phyloP scores from a whole-genome alignment of 2,329 filamentous ascomycete species.

The Neofusicoccum kwambonambiense region DNA sequence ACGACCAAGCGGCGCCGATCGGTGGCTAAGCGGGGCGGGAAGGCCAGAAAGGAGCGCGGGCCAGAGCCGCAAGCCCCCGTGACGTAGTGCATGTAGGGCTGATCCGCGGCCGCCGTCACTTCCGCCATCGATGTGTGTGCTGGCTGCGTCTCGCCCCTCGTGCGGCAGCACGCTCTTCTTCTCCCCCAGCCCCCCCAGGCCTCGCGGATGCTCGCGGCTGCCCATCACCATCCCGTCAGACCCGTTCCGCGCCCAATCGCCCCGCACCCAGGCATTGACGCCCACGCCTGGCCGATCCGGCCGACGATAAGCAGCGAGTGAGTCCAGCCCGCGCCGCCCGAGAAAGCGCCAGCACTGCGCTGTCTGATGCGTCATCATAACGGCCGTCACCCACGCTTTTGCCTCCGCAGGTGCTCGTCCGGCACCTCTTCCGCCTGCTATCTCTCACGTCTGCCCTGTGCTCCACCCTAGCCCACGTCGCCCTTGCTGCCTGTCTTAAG shows the following conservation, averaged over 20 bases:
- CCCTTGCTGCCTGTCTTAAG: neutral
- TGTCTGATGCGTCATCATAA: conserved; percentile 7
- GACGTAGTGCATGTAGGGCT: conserved; percentile 13
- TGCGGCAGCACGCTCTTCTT: neutral
- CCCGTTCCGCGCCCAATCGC: neutral
- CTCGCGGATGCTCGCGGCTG: conserved; percentile 15
- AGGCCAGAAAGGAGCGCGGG: neutral
- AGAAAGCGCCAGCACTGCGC: neutral
- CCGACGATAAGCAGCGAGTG: conserved; percentile 1
- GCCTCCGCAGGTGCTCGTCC: neutral
- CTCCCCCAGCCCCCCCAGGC: neutral
- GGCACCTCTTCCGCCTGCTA: neutral
- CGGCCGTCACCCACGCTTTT: neutral
- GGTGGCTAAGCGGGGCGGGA: neutral
- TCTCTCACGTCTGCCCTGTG: neutral
- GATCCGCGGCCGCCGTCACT: neutral
- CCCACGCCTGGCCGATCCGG: neutral
- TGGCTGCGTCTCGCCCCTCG: neutral
- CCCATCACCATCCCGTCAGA: neutral
- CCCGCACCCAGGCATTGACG: neutral
- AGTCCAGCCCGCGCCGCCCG: neutral
- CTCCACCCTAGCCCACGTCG: neutral
- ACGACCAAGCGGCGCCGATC: conserved; percentile 14
- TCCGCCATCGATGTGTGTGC: neutral
- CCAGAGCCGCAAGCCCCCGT: conserved; percentile 12